Percentiles rank a stretch among this genome's conserved stretches.
Conservation (phyloP, 2,329 filamentous ascomycete species). For the Neonectria punicea region DNA sequence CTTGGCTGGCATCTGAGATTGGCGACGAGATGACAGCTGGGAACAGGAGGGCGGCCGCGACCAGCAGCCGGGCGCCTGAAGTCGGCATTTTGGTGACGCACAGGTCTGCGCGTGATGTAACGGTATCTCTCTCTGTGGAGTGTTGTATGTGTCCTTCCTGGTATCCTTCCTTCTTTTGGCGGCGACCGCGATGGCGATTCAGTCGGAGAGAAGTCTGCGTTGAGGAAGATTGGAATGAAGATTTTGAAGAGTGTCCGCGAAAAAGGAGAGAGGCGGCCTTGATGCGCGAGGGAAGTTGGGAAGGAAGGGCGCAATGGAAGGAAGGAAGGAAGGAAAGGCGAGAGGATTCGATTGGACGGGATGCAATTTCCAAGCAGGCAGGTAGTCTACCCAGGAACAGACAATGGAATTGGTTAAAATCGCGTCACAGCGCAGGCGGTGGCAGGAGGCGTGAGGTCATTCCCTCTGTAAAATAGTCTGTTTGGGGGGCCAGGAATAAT, state of each 20-base stretch:
- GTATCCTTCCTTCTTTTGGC: not conserved
- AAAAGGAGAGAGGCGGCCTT: not conserved
- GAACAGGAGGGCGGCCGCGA: conserved; percentile 41
- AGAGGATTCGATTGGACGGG: not conserved
- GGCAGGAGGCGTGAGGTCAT: conserved; percentile 35
- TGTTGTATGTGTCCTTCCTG: not conserved
- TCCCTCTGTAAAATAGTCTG: conserved; percentile 17
- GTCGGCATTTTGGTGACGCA: conserved; percentile 36
- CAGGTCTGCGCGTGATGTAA: not conserved
- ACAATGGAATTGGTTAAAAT: not conserved
- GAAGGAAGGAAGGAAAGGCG: not conserved
- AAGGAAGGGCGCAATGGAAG: no score
- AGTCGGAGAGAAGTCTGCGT: not conserved
- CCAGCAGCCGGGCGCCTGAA: conserved; percentile 44
- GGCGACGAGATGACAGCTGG: conserved; percentile 38
- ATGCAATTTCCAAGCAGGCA: not conserved
- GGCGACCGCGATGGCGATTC: not conserved
- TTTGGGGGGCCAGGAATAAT: not conserved
- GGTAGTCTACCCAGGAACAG: not conserved
- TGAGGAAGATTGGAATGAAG: not conserved
- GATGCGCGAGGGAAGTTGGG: not conserved
- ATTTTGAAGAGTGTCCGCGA: not conserved
- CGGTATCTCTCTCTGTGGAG: not conserved
- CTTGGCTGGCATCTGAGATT: conserved; percentile 32
- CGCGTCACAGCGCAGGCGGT: not conserved